These are phyloP conservation scores for Kingdonia uniflora DNA, from an alignment of 164 flowering plant species.

Conservation along the genomic window DNA sequence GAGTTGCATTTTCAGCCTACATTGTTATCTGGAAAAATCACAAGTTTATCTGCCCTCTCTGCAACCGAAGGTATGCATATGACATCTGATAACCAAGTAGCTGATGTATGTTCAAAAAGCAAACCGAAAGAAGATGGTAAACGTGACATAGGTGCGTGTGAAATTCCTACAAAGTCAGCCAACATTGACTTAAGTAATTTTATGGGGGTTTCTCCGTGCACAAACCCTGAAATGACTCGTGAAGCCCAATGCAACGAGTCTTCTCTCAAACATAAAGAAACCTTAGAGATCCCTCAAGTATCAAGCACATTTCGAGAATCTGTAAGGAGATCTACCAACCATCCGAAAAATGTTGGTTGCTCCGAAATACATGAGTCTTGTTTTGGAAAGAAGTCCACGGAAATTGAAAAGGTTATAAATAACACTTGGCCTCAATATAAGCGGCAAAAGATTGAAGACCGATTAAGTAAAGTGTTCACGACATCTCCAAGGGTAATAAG, in stretches of 20 bases:
- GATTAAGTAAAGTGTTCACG: slow-evolving; percentile 11
- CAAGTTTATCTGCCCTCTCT: slow-evolving; percentile 7
- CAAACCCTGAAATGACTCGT: too few relatives aligned
- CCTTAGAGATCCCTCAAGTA: too few relatives aligned
- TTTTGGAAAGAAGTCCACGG: slow-evolving; percentile 6
- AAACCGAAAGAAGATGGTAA: background rate
- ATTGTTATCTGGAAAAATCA: slow-evolving; percentile 5
- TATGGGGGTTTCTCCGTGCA: too few relatives aligned
- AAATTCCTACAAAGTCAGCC: too few relatives aligned
- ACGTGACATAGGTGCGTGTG: too few relatives aligned
- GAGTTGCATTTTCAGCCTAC: background rate
- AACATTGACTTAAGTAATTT: too few relatives aligned
- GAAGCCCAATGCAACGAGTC: too few relatives aligned
- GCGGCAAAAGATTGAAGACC: slow-evolving; percentile 33
- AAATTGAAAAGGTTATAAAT: slow-evolving; percentile 5
- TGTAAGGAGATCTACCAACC: slow-evolving; percentile 5
- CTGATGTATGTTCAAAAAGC: slow-evolving; percentile 6
- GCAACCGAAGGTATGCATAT: slow-evolving; percentile 3
- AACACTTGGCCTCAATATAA: slow-evolving; percentile 35
- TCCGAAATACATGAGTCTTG: slow-evolving; percentile 12
- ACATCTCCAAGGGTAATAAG: slow-evolving; percentile 21
- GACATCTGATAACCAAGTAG: slow-evolving; percentile 1
- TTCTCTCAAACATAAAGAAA: too few relatives aligned
- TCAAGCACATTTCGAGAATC: background rate
- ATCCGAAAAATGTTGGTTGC: slow-evolving; percentile 3